phyloP scores from a whole-genome alignment of 768 basidiomycete species.

The Suillus paluster region DNA sequence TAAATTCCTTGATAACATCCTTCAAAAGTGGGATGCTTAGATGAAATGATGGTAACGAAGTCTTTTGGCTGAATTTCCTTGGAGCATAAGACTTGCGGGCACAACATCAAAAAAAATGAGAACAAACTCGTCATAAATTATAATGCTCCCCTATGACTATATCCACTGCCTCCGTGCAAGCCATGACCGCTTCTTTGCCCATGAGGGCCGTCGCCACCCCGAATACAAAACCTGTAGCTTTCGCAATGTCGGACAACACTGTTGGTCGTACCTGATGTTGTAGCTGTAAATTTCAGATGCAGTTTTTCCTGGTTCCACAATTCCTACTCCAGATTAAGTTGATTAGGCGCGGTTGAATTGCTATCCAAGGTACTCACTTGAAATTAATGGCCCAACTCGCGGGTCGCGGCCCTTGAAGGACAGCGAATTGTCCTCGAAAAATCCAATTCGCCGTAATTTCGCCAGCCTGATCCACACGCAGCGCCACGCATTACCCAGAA shows the following conservation, averaged over 20 bases:
- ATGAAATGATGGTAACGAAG: constrained; percentile 68
- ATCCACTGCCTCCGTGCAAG: constrained; percentile 97
- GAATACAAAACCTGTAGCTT: constrained; percentile 84
- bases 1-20: constrained; percentile 77
- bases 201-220: constrained; percentile 85
- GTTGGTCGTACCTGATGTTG: constrained; percentile 90
- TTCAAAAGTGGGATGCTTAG: constrained; percentile 78
- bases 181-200: constrained; percentile 96
- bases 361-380: constrained; percentile 53
- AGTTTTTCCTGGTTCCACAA: constrained; percentile 99
- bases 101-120: background rate
- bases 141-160: constrained; percentile 99
- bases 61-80: constrained; percentile 66
- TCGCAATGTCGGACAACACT: constrained; percentile 80
- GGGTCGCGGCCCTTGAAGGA: constrained; percentile 69
- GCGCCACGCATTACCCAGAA: constrained; percentile 65
- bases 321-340: constrained; percentile 54
- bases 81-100: constrained; percentile 7
- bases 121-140: constrained; percentile 91
- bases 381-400: constrained; percentile 63
- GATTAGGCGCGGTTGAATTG: constrained; percentile 6
- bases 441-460: constrained; percentile 97
- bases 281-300: constrained; percentile 80
- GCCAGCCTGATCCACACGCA: constrained; percentile 95
- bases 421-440: constrained; percentile 83